Conservation (phyloP, 2,329 filamentous ascomycete genomes). For the Juglanconis sp. region DNA sequence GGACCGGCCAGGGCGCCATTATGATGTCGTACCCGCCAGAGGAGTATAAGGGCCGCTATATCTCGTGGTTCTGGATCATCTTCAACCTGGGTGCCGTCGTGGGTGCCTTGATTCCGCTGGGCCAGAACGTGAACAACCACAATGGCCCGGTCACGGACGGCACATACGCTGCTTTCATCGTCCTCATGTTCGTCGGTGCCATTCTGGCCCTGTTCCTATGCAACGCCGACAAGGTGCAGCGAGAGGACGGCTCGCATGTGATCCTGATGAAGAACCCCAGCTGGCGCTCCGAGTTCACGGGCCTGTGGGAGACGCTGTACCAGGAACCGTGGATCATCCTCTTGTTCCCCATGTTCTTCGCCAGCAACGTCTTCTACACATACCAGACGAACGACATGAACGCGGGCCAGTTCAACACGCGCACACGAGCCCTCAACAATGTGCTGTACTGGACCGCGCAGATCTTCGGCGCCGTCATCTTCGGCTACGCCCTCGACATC, state of each 20-base stretch:
- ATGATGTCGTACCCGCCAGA: constrained; percentile 90
- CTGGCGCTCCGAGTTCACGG: constrained; percentile 75
- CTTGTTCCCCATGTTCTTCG: constrained; percentile 79
- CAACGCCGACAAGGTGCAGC: constrained; percentile 69
- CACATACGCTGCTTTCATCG: constrained; percentile 84
- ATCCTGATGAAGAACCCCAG: constrained; percentile 90
- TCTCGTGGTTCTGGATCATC: constrained; percentile 91
- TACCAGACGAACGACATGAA: constrained; percentile 72
- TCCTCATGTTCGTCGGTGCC: constrained; percentile 75
- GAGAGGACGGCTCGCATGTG: constrained; percentile 73
- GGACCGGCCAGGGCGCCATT: constrained; percentile 79
- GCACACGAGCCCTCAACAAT: constrained; percentile 71
- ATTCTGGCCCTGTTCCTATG: constrained; percentile 66
- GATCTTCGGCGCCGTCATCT: constrained; percentile 70
- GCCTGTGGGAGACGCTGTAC: constrained; percentile 69
- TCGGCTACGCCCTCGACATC: constrained; percentile 69
- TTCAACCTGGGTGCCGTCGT: constrained; percentile 92
- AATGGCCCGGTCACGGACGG: constrained; percentile 61
- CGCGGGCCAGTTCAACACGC: constrained; percentile 65
- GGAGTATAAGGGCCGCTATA: constrained; percentile 79
- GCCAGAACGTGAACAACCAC: constrained; percentile 63
- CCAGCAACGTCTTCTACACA: constrained; percentile 79
- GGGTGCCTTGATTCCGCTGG: constrained; percentile 73
- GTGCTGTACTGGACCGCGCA: constrained; percentile 77
- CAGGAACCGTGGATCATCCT: constrained; percentile 70